Evolutionary conservation across 352 stramenopile species (phyloP).

Genomic region (Globisporangium middletonii): DNA sequence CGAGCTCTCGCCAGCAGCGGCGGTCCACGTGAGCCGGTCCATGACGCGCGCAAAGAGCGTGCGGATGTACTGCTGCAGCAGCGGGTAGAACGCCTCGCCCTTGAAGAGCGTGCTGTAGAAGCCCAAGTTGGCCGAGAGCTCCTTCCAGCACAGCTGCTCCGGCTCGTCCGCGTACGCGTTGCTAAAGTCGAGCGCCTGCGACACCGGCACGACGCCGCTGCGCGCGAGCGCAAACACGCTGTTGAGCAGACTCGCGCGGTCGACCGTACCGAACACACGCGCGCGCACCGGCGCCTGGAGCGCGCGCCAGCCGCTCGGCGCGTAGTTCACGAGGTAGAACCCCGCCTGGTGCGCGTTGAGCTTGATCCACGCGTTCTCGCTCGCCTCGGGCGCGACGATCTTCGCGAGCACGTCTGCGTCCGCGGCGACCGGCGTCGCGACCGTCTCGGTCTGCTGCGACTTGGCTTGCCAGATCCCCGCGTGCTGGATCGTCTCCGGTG

Average conservation of each 20-base stretch:
- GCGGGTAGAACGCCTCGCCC: constrained; percentile 43
- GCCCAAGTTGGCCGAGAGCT: constrained; percentile 44
- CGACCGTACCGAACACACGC: constrained; percentile 58
- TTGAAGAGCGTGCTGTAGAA: constrained; percentile 50
- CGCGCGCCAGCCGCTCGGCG: constrained; percentile 74
- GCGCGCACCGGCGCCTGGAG: constrained; percentile 60
- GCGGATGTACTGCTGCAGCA: constrained; percentile 51
- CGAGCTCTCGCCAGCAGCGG: constrained; percentile 16
- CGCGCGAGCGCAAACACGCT: constrained; percentile 90
- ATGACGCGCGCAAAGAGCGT: constrained; percentile 49
- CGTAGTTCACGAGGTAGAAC: constrained; percentile 93
- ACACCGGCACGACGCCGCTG: constrained; percentile 34
- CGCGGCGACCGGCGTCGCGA: constrained; percentile 40
- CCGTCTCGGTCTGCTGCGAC: constrained; percentile 17
- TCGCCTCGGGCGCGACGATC: constrained; percentile 38
- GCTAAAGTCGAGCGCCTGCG: constrained; percentile 57
- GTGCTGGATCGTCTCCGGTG: constrained; percentile 31
- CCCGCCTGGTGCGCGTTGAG: constrained; percentile 94
- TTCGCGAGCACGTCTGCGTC: constrained; percentile 80
- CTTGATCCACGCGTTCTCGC: constrained; percentile 88
- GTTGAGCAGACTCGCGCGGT: constrained; percentile 90
- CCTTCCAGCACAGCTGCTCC: constrained; percentile 60
- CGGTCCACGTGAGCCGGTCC: constrained; percentile 42
- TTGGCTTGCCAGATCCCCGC: constrained; percentile 72
- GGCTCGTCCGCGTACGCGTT: constrained; percentile 49